Evolutionary conservation across 352 stramenopile species (phyloP), one percentile per base, ranked within the genome.

Genomic region (Globisporangium yorkense): DNA sequence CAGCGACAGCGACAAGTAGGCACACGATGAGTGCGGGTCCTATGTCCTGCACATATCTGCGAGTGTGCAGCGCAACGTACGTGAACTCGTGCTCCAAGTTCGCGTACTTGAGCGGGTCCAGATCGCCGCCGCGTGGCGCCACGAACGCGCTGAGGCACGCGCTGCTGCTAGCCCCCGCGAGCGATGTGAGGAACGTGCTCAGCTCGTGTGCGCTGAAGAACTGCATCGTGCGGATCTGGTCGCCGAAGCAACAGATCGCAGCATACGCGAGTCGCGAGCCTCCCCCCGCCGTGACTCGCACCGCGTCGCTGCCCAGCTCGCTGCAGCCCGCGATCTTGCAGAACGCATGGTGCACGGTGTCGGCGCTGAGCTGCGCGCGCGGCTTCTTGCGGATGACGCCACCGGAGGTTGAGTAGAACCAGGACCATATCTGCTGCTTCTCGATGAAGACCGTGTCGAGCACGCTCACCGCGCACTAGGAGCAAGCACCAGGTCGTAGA

Each of bases 71-170:
- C 45, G 13, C 33, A 41, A 70, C 70, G 59, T 73, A 93, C 81
- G 59, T 74, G 64, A 77, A 88, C n/a, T 92, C 77, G 43, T 89
- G 72, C 63, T 93, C 81, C 27, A 89, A 67, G 44, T 89, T 93
- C 20, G 79, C 80, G 49, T 87, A 93, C 35, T 72, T 77, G 15
- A 57, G 65, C 29, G 80, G 74, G 51, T 90, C 77, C 5, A 93
- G 59, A 5, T 82, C 81, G 24, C 57, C 53, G 7, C 82, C 79
- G n/a, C 82, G 83, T 9, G 84, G 84, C 10, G 66, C 59, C 9
- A 84, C 65, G 39, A 89, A 92, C 12, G 72, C 71, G 46, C 79
- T 88, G 43, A 93, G 50, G 40, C 55, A 74, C 5, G 69, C 68
- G 16, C 58, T 76, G 20, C 68, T 71, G 1, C 61, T 61, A 49